Base-by-base conservation (phyloP, 305 asterid species). In the Solanum aculeatissimum region DNA sequence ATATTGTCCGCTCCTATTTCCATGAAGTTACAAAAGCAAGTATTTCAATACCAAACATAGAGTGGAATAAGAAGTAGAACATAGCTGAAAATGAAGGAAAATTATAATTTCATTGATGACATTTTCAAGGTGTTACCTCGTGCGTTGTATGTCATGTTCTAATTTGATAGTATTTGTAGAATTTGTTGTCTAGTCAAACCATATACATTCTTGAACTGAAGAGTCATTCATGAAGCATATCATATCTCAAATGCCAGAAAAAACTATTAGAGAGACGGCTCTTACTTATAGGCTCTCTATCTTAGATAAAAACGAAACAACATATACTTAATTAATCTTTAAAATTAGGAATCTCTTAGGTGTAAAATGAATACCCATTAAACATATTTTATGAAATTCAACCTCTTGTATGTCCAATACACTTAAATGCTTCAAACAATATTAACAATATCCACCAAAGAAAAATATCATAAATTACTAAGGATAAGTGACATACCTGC, bases 1-100 rank as follows among this genome's bases (percentile, higher is more conserved):
- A 90, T 95, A 95, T 54, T 92, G 95, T 29, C 99, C 98, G 66
- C 87, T 93, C 94, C 99, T 96, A 84, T 83, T 86, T 55, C 45
- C 78, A 85, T 21, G 75, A 60, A 53, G 38, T 66, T 27, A 79
- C 62, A 70, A 71, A 66, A 84, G 9, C 25, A 62, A 69, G 27
- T 45, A 16, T 13, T 16, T 14, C 15, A 49, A 3, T 45, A 45
- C 38, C 58, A 15, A 72, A 72, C 13, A 72, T 43, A 23, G 14
- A 72, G 21, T 13, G 35, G 57, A 72, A 72, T 21, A 23, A 45
- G 38, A 74, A 74, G 58, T 9, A 45, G 58, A 72, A 23, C 40
- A 16, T 45, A 14, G 38, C 40, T 23, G 58, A 9, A 74, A 74
- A 74, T 5, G 13, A 68, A 18, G 18, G 38, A 45, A 72, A 14